A percentile compares a stretch with the other conserved stretches of the same genome.
Evolutionary conservation across 805 yeast species (phyloP).

Genomic region (Barnettozyma pratensis): DNA sequence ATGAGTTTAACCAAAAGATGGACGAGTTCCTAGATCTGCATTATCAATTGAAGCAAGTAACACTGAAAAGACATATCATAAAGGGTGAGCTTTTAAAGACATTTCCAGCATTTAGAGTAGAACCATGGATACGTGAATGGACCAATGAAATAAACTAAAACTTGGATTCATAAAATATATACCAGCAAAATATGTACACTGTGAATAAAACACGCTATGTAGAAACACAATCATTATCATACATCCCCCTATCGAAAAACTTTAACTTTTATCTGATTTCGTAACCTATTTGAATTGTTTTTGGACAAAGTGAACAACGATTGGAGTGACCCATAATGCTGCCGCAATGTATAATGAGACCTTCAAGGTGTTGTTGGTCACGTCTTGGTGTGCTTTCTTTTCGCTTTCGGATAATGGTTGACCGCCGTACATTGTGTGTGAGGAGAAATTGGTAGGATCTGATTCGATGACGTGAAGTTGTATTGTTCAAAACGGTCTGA

Average conservation of each 20-base stretch:
- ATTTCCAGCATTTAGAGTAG: constrained; percentile 12
- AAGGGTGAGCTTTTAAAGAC: constrained; percentile 4
- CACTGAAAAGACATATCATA: constrained; percentile 19
- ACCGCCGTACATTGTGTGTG: constrained; percentile 36
- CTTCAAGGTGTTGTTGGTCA: constrained; percentile 52
- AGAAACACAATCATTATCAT: neutral
- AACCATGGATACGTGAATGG: constrained; percentile 15
- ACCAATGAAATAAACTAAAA: neutral
- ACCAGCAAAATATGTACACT: neutral
- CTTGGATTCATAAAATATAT: constrained; percentile 3
- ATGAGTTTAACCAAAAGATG: constrained; percentile 16
- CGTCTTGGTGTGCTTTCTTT: constrained; percentile 60
- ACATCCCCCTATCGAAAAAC: no score
- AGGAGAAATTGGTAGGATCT: neutral
- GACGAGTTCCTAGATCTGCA: constrained; percentile 12
- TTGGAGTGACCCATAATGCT: constrained; percentile 54
- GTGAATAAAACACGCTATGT: neutral
- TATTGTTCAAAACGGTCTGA: no score
- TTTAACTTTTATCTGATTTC: no score
- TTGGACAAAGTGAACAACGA: constrained; percentile 47
- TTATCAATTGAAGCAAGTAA: constrained; percentile 14
- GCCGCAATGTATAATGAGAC: constrained; percentile 61
- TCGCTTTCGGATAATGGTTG: constrained; percentile 61
- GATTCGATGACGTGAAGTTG: no score
- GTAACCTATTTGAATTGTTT: constrained; percentile 36